Base-by-base conservation (phyloP, 2,329 filamentous ascomycete genomes). In the Triangularia verruculosa region DNA sequence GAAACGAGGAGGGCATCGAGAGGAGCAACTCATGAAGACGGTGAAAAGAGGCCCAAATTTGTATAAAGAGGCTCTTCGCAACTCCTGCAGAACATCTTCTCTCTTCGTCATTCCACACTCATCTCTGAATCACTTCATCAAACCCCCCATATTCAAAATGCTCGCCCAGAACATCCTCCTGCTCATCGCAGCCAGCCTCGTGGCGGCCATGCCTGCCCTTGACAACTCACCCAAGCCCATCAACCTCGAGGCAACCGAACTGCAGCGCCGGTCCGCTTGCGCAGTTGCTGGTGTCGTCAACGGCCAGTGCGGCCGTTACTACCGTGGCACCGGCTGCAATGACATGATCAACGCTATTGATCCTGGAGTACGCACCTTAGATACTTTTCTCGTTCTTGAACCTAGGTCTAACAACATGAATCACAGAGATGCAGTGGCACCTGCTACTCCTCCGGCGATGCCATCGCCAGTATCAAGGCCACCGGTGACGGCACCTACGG, bases 271-370 rank as follows among this genome's bases (percentile, higher is more conserved):
- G 25, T 22, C 54, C 24, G 62, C 51, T 15, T 65, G 63, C 34
- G 63, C 51, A 24, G 56, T 57, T 22, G 30, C 63, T 11, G 63
- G 63, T 24, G 52, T 61, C 4, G 34, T 63, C 51, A 65, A 63
- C 32, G 63, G 61, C 25, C 60, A 65, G 52, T 65, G 63, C 54
- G 63, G 61, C 3, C 63, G 63, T 27, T 63, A 63, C 52, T 65
- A 57, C 54, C 51, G 61, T 9, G 56, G 47, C 27, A 56, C 56
- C 13, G 39, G 53, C 57, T 65, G 59, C 59, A 32, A 59, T 15
- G 59, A 61, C 47, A 47, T 54, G 51, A 61, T 61, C 47, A 51
- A 51, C 25, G 25, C 43, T n/a, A 61, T 61, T 24, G 59, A 61
- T 22, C 59, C 59, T 9, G 59, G 59, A 3, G 59, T 61, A 61